Evolutionary conservation across 2,329 filamentous ascomycete species (phyloP).

Genomic region (Aspergillus japonicus): DNA sequence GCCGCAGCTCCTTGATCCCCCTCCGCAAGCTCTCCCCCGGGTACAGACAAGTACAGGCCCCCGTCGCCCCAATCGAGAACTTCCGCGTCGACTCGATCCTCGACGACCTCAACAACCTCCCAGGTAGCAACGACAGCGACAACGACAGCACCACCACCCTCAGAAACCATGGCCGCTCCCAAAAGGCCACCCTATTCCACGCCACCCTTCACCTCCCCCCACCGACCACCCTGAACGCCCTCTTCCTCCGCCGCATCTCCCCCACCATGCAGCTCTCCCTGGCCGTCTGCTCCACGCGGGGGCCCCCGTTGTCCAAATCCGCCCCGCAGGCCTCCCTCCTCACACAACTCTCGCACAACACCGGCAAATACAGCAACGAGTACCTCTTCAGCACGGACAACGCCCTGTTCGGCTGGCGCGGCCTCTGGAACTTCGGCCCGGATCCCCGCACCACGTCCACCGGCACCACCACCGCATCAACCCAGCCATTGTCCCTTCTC

Average conservation of each 20-base stretch:
- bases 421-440: slow-evolving; percentile 90
- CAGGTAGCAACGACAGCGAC: not conserved
- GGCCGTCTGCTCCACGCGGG: slow-evolving; percentile 51
- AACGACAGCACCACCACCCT: too few relatives aligned
- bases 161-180: slow-evolving; percentile 15
- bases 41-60: slow-evolving; percentile 69
- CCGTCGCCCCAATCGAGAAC: slow-evolving; percentile 34
- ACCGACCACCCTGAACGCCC: slow-evolving; percentile 78
- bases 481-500: slow-evolving; percentile 70
- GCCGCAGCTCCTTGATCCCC: slow-evolving; percentile 71
- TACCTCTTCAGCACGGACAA: slow-evolving; percentile 92
- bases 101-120: slow-evolving; percentile 13
- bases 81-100: slow-evolving; percentile 35
- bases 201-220: slow-evolving; percentile 56
- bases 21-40: slow-evolving; percentile 76
- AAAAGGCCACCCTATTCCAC: slow-evolving; percentile 46
- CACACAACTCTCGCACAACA: slow-evolving; percentile 64
- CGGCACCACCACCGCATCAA: slow-evolving; percentile 42
- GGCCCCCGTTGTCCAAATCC: slow-evolving; percentile 42
- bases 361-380: slow-evolving; percentile 83
- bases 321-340: slow-evolving; percentile 47
- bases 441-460: slow-evolving; percentile 46
- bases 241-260: slow-evolving; percentile 76
- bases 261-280: slow-evolving; percentile 77
- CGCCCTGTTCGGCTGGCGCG: slow-evolving; percentile 79